Percentiles rank a stretch among this genome's conserved stretches.
Evolutionary conservation across 2,329 filamentous ascomycete genomes (phyloP).

Genomic region (Sclerotinia subarctica): DNA sequence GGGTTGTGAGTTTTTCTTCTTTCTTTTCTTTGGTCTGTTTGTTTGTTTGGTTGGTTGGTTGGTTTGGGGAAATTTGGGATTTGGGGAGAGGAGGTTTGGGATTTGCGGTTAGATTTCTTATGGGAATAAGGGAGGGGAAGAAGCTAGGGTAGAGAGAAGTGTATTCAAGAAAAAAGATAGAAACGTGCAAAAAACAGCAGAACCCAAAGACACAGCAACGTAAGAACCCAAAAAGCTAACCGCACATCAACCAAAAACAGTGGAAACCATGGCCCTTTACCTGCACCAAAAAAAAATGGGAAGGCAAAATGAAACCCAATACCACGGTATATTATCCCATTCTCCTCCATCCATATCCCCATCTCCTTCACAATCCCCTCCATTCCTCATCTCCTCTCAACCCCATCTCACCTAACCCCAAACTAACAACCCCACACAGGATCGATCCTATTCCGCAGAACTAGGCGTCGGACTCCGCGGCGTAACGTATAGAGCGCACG

Average conservation of each 20-base stretch:
- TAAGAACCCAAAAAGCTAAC: neutral
- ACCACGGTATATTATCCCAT: neutral
- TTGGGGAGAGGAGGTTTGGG: no score
- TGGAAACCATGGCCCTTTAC: constrained; percentile 18
- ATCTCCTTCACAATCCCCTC: no score
- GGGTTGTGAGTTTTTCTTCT: neutral
- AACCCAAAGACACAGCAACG: no score
- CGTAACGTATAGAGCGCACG: constrained; percentile 24
- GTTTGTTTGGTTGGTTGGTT: neutral
- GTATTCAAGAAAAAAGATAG: no score
- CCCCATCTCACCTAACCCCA: no score
- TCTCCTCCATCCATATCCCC: no score
- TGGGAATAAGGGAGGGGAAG: no score
- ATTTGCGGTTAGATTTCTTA: no score
- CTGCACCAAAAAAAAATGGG: constrained; percentile 16
- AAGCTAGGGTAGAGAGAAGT: no score
- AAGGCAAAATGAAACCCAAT: constrained; percentile 5
- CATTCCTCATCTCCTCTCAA: no score
- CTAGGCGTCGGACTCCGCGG: constrained; percentile 24
- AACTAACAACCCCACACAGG: neutral
- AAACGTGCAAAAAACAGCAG: no score
- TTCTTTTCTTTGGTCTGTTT: neutral
- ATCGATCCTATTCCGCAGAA: constrained; percentile 22
- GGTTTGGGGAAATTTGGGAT: no score
- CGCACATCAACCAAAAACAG: neutral